A percentile compares a stretch with the other conserved stretches of the same genome.
Conservation (phyloP, 2,329 filamentous ascomycete genomes). For the Aspergillus eucalypticola region DNA sequence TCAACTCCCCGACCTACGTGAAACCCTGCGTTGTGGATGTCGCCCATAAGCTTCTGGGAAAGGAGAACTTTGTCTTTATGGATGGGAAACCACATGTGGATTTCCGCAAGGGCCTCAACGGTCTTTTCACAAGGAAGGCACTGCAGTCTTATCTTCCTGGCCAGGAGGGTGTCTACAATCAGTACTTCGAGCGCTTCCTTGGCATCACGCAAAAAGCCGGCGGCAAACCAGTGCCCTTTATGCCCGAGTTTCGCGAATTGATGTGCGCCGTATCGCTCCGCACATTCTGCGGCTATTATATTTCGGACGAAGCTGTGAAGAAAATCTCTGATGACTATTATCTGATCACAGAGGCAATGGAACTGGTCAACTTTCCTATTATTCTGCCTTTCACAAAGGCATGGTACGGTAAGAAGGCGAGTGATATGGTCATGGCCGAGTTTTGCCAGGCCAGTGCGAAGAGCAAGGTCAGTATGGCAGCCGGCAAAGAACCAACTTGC, state of each 20-base stretch:
- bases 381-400: conserved; percentile 86
- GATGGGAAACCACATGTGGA: conserved; percentile 86
- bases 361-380: conserved; percentile 91
- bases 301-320: conserved; percentile 79
- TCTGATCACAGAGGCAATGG: conserved; percentile 82
- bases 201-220: conserved; percentile 66
- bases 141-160: conserved; percentile 82
- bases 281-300: conserved; percentile 88
- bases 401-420: conserved; percentile 86
- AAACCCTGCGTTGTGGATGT: conserved; percentile 89
- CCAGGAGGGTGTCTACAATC: conserved; percentile 80
- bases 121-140: conserved; percentile 81
- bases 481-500: conserved; percentile 74
- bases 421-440: conserved; percentile 78
- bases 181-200: conserved; percentile 75
- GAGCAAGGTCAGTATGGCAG: conserved; percentile 79
- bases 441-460: conserved; percentile 84
- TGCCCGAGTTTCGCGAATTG: conserved; percentile 81
- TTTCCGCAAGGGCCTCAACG: conserved; percentile 86
- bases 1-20: conserved; percentile 81
- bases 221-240: conserved; percentile 73
- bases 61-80: conserved; percentile 88
- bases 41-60: conserved; percentile 80
- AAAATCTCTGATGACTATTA: conserved; percentile 92
- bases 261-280: conserved; percentile 87